Evolutionary conservation across 305 asterid genomes (phyloP).

Genomic region (Ruellia speciosa): DNA sequence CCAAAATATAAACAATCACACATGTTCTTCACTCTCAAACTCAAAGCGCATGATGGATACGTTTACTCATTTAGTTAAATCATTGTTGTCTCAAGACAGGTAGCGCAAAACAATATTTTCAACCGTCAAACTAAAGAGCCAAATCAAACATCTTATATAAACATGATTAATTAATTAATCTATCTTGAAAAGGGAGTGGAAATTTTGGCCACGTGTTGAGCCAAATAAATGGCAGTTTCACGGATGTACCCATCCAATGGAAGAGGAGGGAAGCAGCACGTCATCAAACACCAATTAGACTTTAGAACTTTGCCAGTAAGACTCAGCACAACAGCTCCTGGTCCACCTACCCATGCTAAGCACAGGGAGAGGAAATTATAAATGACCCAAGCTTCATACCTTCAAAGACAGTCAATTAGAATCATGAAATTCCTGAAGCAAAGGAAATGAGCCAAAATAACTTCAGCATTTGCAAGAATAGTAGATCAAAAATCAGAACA

Average conservation of each 20-base stretch:
- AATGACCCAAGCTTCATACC: constrained; percentile 99
- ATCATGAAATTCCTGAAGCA: constrained; percentile 15
- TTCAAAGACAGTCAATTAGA: constrained; percentile 34
- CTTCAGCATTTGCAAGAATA: constrained; percentile 6
- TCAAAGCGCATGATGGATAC: too few relatives aligned
- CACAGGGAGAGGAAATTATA: constrained; percentile 93
- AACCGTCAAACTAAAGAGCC: too few relatives aligned
- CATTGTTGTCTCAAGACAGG: too few relatives aligned
- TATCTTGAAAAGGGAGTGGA: background rate
- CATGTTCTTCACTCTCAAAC: too few relatives aligned
- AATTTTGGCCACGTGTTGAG: constrained; percentile 9
- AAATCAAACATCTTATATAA: too few relatives aligned
- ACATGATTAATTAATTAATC: background rate
- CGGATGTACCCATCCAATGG: constrained; percentile 73
- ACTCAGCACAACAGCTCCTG: constrained; percentile 93
- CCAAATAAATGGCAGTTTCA: constrained; percentile 20
- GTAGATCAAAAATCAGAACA: constrained; percentile 14
- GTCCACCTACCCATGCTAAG: constrained; percentile 99
- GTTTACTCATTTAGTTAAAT: too few relatives aligned
- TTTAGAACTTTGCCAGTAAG: constrained; percentile 72
- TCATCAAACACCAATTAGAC: constrained; percentile 93
- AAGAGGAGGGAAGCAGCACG: constrained; percentile 85
- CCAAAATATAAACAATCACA: too few relatives aligned
- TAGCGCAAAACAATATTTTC: too few relatives aligned
- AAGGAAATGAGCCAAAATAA: constrained; percentile 13